Evolutionary conservation across 352 stramenopile species (phyloP).

Genomic region (Phytophthora citricola): DNA sequence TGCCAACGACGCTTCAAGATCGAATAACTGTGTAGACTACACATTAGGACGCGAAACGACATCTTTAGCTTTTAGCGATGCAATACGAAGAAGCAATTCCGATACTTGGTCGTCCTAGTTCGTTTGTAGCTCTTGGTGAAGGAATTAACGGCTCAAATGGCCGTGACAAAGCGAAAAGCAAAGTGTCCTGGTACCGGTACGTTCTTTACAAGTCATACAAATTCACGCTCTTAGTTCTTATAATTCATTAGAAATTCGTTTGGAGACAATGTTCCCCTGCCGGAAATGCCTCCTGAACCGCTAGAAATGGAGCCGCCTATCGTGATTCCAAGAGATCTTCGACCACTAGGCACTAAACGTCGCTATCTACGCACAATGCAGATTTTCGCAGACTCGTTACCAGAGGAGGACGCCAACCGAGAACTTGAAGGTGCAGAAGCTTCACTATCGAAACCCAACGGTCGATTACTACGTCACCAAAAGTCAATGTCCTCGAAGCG

Average conservation of each 20-base stretch:
- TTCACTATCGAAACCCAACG: not conserved
- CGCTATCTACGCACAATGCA: constrained; percentile 74
- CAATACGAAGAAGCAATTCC: constrained; percentile 15
- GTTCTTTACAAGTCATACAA: not conserved
- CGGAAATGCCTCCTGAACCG: constrained; percentile 47
- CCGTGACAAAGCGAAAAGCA: constrained; percentile 27
- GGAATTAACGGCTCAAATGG: not conserved
- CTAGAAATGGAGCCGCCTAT: constrained; percentile 57
- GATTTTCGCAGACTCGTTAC: constrained; percentile 43
- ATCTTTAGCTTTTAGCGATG: constrained; percentile 21
- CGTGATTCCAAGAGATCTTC: constrained; percentile 60
- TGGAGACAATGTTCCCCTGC: constrained; percentile 46
- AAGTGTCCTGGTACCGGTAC: constrained; percentile 77
- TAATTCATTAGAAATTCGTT: constrained; percentile 62
- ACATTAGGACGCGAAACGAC: constrained; percentile 29
- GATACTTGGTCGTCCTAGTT: constrained; percentile 14
- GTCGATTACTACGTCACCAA: constrained; percentile 11
- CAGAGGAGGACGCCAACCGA: constrained; percentile 7
- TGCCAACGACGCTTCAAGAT: constrained; percentile 48
- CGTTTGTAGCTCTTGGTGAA: constrained; percentile 15
- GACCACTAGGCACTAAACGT: constrained; percentile 47
- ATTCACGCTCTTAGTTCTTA: not conserved
- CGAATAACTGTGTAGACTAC: constrained; percentile 22
- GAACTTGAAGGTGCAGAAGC: constrained; percentile 12
- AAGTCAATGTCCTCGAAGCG: constrained; percentile 32